Evolutionary conservation across 2,329 filamentous ascomycete genomes (phyloP).

Genomic region (Epichloe uncinata): DNA sequence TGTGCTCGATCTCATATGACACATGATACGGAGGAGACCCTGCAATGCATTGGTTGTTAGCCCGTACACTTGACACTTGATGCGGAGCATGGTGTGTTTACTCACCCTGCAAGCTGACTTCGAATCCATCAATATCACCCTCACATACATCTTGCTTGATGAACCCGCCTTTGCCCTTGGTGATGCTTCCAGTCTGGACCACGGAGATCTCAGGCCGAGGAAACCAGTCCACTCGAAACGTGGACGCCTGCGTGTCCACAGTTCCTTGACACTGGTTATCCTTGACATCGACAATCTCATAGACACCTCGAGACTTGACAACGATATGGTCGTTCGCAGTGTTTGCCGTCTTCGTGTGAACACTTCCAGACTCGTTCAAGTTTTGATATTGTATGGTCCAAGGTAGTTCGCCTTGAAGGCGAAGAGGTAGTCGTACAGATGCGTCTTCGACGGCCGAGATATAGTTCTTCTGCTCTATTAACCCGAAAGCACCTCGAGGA

Average conservation of each 20-base stretch:
- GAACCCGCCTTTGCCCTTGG: conserved; percentile 38
- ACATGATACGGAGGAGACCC: conserved; percentile 71
- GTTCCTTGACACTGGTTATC: conserved; percentile 74
- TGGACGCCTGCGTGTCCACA: conserved; percentile 59
- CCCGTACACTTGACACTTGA: background rate
- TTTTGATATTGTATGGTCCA: conserved; percentile 74
- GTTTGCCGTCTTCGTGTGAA: conserved; percentile 35
- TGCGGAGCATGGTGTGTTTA: background rate
- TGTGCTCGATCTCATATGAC: conserved; percentile 67
- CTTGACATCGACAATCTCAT: conserved; percentile 63
- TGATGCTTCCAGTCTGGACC: conserved; percentile 49
- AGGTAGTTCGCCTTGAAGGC: conserved; percentile 72
- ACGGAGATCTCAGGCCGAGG: conserved; percentile 61
- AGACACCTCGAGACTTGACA: conserved; percentile 56
- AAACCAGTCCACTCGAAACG: conserved; percentile 77
- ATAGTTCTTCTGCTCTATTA: conserved; percentile 65
- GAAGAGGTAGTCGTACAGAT: conserved; percentile 61
- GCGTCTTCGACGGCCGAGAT: conserved; percentile 67
- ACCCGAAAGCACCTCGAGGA: conserved; percentile 74
- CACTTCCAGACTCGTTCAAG: conserved; percentile 35
- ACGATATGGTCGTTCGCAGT: conserved; percentile 54
- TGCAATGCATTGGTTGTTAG: conserved; percentile 24
- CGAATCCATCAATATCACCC: conserved; percentile 81
- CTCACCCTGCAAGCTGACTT: conserved; percentile 65
- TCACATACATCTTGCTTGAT: conserved; percentile 80